Evolutionary conservation across 139 green algal species (phyloP), one percentile per base, ranked within the genome.

Genomic region (Coelastrella sp.): DNA sequence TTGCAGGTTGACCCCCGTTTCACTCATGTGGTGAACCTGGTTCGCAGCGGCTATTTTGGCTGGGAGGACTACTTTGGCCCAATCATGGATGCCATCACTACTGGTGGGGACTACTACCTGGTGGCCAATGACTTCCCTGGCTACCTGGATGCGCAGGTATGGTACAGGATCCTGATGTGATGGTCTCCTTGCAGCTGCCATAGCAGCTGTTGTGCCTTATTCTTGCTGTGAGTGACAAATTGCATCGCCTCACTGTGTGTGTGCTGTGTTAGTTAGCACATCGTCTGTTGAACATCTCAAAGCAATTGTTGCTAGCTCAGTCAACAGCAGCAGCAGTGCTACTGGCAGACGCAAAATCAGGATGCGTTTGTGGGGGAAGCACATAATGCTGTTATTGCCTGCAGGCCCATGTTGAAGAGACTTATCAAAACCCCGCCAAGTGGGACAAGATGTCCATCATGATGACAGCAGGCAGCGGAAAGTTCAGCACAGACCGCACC

Each of bases 51-150:
- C 22, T 58, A 93, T 60, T 99, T 99, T 94, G 98, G 98, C 56
- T 99, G 96, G 95, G 93, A 96, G 65, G 98, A 99, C 93, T 99
- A 98, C 95, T 99, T 99, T 87, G 88, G 87, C 58, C 98, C 97
- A 7, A 90, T 99, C 24, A 87, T 98, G 74, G 97, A 99, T 89
- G 91, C 94, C 86, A 96, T 99, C 92, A 98, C 95, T 81, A 96
- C 74, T 56, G 90, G 91, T 9, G 91, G 91, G 4, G 98, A 99
- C 93, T 99, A 96, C 90, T 99, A 99, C 95, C 96, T 99, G 80
- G 90, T 99, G 73, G 98, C 97, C 73, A 99, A 99, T 89, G 98
- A 99, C 95, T 99, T 99, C 89, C 89, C 94, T 9, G 88, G 92
- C 59, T 99, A 99, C 95, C 87, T 99, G 0, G 90, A 97, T 1